phyloP scores from a whole-genome alignment of 176 grass and related monocot species.

The Microstegium vimineum region DNA sequence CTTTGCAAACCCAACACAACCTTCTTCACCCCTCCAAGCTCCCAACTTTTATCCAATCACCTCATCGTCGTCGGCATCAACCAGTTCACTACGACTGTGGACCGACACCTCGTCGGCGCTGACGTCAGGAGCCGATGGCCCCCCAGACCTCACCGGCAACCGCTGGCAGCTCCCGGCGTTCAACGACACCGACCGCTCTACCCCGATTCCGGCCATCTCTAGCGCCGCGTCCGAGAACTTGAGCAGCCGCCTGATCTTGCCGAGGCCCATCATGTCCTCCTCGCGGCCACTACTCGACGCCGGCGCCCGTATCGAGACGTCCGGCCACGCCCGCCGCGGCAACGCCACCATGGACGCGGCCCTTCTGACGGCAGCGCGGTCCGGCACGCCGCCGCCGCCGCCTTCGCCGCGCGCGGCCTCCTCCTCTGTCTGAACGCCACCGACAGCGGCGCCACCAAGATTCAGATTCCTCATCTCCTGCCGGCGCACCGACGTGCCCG shows the following conservation, averaged over 20 bases:
- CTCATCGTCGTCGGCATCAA: not conserved
- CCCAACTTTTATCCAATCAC: not conserved
- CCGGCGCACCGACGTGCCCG: not conserved
- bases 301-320: not conserved
- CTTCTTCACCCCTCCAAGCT: not conserved
- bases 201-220: constrained; percentile 2
- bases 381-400: not conserved
- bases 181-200: constrained; percentile 17
- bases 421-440: not conserved
- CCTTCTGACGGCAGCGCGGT: constrained; percentile 23
- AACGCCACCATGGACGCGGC: constrained; percentile 32
- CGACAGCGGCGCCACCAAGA: not conserved
- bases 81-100: not conserved
- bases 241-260: constrained; percentile 13
- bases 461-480: not conserved
- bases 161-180: not conserved
- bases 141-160: constrained; percentile 4
- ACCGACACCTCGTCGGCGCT: constrained; percentile 13
- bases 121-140: not conserved
- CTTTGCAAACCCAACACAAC: not conserved
- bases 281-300: constrained; percentile 29
- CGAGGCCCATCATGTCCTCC: constrained; percentile 25
- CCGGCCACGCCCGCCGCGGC: constrained; percentile 27
- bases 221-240: not conserved
- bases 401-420: not conserved